Percentiles rank a stretch among this genome's conserved stretches.
Evolutionary conservation across 371 early-diverging fungal species (phyloP).

Genomic region (Fennellomyces sp.): DNA sequence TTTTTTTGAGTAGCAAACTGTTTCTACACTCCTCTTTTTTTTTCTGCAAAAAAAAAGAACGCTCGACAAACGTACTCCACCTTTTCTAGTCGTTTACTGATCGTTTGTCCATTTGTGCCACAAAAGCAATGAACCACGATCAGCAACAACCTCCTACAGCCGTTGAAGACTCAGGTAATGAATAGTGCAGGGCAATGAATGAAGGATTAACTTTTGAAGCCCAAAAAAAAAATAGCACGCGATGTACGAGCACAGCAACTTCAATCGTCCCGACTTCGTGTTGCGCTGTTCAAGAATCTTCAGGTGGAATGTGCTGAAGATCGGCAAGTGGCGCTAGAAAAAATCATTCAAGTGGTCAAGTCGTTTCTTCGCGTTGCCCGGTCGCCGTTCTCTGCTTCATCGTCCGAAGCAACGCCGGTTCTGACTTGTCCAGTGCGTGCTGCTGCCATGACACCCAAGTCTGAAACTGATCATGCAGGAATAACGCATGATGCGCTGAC

Average conservation of each 20-base stretch:
- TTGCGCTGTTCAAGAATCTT: constrained; percentile 48
- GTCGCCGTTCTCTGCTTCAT: constrained; percentile 26
- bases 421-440: constrained; percentile 21
- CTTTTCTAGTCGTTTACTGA: too few relatives aligned
- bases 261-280: constrained; percentile 48
- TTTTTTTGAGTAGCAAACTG: too few relatives aligned
- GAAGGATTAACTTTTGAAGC: neutral
- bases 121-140: neutral
- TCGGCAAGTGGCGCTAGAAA: constrained; percentile 38
- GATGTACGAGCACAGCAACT: constrained; percentile 43
- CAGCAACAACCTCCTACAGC: neutral
- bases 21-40: too few relatives aligned
- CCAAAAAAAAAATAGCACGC: constrained; percentile 26
- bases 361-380: constrained; percentile 43
- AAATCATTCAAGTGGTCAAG: constrained; percentile 51
- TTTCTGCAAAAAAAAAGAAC: too few relatives aligned
- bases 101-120: too few relatives aligned
- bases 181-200: neutral
- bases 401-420: constrained; percentile 21
- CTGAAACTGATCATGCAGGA: constrained; percentile 8
- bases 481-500: constrained; percentile 9
- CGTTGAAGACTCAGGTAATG: neutral
- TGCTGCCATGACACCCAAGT: neutral
- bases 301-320: constrained; percentile 43
- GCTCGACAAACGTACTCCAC: too few relatives aligned